Conservation (phyloP, 108 stramenopile species). For the Cyclostephanos tholiformis region DNA sequence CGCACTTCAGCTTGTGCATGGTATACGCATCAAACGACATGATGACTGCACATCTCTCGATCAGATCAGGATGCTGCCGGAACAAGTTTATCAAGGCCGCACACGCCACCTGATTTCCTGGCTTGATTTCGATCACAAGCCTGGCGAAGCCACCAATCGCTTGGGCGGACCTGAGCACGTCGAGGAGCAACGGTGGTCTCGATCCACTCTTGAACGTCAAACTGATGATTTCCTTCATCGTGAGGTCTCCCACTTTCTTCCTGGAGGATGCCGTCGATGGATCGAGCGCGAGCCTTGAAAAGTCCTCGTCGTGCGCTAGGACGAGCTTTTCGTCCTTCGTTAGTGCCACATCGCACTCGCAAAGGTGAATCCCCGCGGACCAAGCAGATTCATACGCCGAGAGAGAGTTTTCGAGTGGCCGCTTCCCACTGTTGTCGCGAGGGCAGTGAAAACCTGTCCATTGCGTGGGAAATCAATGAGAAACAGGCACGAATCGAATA, state of each 20-base stretch:
- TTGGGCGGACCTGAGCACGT: constrained; percentile 67
- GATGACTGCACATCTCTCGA: constrained; percentile 58
- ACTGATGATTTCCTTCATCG: constrained; percentile 71
- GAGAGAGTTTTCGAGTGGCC: constrained; percentile 76
- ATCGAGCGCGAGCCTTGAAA: constrained; percentile 66
- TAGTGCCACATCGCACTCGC: constrained; percentile 80
- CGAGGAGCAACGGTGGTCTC: constrained; percentile 71
- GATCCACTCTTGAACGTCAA: constrained; percentile 68
- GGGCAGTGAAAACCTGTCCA: constrained; percentile 60
- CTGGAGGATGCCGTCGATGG: constrained; percentile 39
- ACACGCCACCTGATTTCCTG: constrained; percentile 71
- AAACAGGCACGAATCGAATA: background rate
- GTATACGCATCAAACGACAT: constrained; percentile 79
- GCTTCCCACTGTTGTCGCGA: constrained; percentile 55
- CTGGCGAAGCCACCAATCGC: constrained; percentile 61
- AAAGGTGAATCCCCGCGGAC: constrained; percentile 71
- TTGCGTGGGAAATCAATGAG: background rate
- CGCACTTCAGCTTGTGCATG: constrained; percentile 67
- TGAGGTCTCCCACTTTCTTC: constrained; percentile 63
- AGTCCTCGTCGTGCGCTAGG: constrained; percentile 74
- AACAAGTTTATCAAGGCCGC: constrained; percentile 66
- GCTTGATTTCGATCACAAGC: constrained; percentile 79
- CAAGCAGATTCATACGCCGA: constrained; percentile 75
- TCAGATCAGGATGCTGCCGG: constrained; percentile 64
- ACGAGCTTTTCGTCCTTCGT: constrained; percentile 82